Conservation (phyloP, 1,284 basidiomycete genomes). For the Coriolopsis trogii region DNA sequence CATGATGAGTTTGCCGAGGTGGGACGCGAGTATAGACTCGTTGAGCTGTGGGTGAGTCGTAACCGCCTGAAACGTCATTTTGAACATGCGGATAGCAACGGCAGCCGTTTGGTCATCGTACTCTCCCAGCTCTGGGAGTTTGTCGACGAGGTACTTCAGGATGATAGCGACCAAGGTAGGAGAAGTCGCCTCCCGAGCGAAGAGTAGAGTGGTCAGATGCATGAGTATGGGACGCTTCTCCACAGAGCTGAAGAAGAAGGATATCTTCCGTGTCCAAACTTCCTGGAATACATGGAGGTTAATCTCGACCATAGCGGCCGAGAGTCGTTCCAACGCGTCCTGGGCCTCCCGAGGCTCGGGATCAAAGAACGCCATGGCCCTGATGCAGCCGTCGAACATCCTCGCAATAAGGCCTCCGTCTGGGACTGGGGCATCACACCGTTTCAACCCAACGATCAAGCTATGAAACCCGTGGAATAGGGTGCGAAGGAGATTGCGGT, state of each 20-base stretch:
- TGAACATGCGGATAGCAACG: conserved; percentile 90
- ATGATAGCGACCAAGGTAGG: conserved; percentile 93
- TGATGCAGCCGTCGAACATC: conserved; percentile 86
- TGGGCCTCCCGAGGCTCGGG: conserved; percentile 79
- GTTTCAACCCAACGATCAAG: conserved; percentile 79
- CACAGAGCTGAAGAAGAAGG: conserved; percentile 83
- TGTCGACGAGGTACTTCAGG: conserved; percentile 84
- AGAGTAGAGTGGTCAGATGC: conserved; percentile 87
- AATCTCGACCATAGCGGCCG: conserved; percentile 77
- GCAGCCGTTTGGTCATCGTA: conserved; percentile 83
- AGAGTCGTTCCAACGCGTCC: conserved; percentile 89
- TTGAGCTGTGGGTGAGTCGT: conserved; percentile 79
- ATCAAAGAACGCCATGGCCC: conserved; percentile 88
- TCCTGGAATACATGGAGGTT: conserved; percentile 93
- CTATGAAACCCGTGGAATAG: conserved; percentile 91
- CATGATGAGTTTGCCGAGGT: conserved; percentile 95
- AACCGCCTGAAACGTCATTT: conserved; percentile 95
- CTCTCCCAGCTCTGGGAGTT: conserved; percentile 85
- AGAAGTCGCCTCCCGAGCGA: conserved; percentile 83
- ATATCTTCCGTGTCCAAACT: conserved; percentile 91
- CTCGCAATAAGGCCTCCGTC: conserved; percentile 89
- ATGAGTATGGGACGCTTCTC: conserved; percentile 82
- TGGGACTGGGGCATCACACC: conserved; percentile 76
- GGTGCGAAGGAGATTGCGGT: conserved; percentile 86
- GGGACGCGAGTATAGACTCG: conserved; percentile 91